These are phyloP conservation scores for Stachybotrys elegans DNA, from an alignment of 2,329 filamentous ascomycete genomes.

Conservation along the genomic window DNA sequence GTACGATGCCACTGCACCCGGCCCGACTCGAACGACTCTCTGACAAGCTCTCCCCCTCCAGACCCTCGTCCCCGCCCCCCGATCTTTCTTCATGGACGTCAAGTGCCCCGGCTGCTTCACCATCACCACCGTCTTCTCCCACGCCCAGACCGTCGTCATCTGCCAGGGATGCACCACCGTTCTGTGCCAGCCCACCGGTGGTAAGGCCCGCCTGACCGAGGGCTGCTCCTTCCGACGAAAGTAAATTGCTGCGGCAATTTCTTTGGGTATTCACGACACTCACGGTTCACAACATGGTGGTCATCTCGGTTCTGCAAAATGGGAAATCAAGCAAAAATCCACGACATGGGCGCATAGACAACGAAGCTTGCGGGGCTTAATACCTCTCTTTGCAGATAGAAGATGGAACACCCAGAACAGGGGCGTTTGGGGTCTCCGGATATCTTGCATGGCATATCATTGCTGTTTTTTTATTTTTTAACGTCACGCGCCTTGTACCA, in stretches of 20 bases:
- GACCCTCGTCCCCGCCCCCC: constrained; percentile 91
- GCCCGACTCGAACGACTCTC: constrained; percentile 2
- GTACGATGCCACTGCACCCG: constrained; percentile 46
- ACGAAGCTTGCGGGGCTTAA: constrained; percentile 40
- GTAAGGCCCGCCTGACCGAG: constrained; percentile 98
- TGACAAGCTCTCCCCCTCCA: constrained; percentile 29
- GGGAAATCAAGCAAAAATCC: constrained; percentile 17
- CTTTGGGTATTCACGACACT: constrained; percentile 45
- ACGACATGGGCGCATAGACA: constrained; percentile 48
- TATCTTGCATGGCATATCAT: constrained; percentile 67
- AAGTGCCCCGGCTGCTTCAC: constrained; percentile 99
- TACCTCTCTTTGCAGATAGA: constrained; percentile 58
- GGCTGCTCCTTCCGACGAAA: constrained; percentile 99
- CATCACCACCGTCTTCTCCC: constrained; percentile 99
- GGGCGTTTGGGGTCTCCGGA: constrained; percentile 75
- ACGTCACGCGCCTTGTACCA: constrained; percentile 39
- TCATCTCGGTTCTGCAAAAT: constrained; percentile 57
- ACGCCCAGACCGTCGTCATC: constrained; percentile 99
- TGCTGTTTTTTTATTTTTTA: constrained; percentile 38
- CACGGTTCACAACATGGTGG: constrained; percentile 45
- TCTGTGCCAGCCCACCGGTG: constrained; percentile 98
- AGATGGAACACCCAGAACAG: constrained; percentile 61
- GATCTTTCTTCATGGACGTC: constrained; percentile 99
- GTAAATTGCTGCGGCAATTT: constrained; percentile 63
- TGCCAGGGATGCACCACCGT: constrained; percentile 99